Base-by-base conservation (phyloP, 2,329 filamentous ascomycete genomes). In the Fusarium pseudonygamai region DNA sequence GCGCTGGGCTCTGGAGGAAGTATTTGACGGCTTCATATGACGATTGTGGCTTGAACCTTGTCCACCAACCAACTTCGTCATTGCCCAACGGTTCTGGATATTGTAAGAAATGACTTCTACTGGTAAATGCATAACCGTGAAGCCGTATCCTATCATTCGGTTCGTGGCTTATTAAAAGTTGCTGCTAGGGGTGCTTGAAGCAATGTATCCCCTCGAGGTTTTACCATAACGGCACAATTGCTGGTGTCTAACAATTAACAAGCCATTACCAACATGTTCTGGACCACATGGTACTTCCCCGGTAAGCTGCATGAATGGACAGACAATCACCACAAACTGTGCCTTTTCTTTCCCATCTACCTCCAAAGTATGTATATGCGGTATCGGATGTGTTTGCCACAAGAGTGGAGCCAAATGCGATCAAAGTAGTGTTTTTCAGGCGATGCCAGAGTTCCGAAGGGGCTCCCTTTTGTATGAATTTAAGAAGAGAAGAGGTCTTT, bases 41-140 rank as follows among this genome's bases (percentile, higher is more conserved):
- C 60, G 60, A 60, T 62, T 56, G 62, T 76, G 75, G 72, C 75
- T 72, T 73, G 62, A 63, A 67, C 63, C 64, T 62, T 68, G 60
- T 40, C 49, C 52, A 69, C 57, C 61, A 59, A 61, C 55, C 59
- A 42, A 56, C 39, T 36, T 45, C 40, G 45, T 43, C 56, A 69
- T 63, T 62, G 46, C 64, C 64, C 67, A 71, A 73, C 64, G 71
- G 71, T 63, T 76, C 66, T 74, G 65, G 60, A 57, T 65, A 52
- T 67, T 59, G 32, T 47, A 37, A 72, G 53, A 59, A 61, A 55
- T 46, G 53, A 58, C 57, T 67, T 65, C 26, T 34, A 68, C 34
- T 36, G 57, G 70, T 64, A 66, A 60, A 73, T 61, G 55, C 59
- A 66, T 60, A 64, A 67, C 47, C 60, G 45, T 61, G 73, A 66